Conservation (phyloP, 2,329 filamentous ascomycete genomes). For the Hypoxylon sp. region DNA sequence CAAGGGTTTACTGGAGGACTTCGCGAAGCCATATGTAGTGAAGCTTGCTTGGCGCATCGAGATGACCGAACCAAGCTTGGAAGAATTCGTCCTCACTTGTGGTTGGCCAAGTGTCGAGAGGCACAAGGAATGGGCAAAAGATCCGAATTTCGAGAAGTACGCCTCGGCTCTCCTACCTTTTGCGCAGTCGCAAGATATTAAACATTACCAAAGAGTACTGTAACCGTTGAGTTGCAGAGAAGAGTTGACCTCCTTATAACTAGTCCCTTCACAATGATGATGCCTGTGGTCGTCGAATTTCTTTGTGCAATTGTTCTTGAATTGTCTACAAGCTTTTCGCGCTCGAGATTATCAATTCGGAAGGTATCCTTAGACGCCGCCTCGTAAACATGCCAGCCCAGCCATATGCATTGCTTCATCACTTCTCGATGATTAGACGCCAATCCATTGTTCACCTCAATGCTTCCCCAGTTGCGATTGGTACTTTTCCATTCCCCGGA, state of each 20-base stretch:
- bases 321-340: constrained; percentile 53
- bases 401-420: constrained; percentile 48
- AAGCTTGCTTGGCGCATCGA: constrained; percentile 62
- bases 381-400: constrained; percentile 58
- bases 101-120: constrained; percentile 57
- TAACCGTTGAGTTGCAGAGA: constrained; percentile 37
- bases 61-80: constrained; percentile 53
- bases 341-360: constrained; percentile 61
- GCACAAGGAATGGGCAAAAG: constrained; percentile 52
- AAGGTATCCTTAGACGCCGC: constrained; percentile 71
- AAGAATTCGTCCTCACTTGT: constrained; percentile 60
- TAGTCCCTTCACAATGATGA: not conserved
- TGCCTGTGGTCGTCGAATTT: constrained; percentile 27
- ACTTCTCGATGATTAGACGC: constrained; percentile 36
- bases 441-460: constrained; percentile 39
- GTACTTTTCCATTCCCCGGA: constrained; percentile 38
- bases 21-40: constrained; percentile 53
- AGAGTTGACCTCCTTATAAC: constrained; percentile 2
- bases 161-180: constrained; percentile 43
- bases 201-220: constrained; percentile 55
- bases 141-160: constrained; percentile 49
- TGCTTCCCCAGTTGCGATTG: constrained; percentile 38
- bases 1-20: constrained; percentile 53
- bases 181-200: constrained; percentile 47
- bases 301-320: constrained; percentile 51